These are phyloP conservation scores for Starmera dryadoides DNA, from an alignment of 805 yeast genomes.

Conservation along the genomic window DNA sequence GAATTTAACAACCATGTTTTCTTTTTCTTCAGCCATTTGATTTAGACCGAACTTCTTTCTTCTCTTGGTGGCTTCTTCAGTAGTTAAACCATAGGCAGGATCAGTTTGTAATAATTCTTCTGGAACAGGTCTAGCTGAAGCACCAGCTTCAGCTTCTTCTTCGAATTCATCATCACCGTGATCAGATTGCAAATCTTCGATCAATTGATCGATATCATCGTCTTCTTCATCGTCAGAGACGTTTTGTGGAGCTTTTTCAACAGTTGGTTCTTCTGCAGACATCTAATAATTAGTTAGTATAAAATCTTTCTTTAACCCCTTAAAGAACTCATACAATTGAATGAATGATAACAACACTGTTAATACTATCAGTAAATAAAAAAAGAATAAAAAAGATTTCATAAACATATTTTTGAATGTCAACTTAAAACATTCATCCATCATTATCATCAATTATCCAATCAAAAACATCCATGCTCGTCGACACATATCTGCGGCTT, in stretches of 20 bases:
- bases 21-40: slow-evolving; percentile 87
- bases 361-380: too few relatives aligned
- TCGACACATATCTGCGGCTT: not conserved
- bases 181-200: slow-evolving; percentile 68
- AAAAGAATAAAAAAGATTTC: not conserved
- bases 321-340: not conserved
- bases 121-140: slow-evolving; percentile 71
- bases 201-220: slow-evolving; percentile 66
- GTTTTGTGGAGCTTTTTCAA: slow-evolving; percentile 46
- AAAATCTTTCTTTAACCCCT: not conserved
- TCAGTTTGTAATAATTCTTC: slow-evolving; percentile 81
- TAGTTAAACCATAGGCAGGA: slow-evolving; percentile 67
- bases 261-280: slow-evolving; percentile 39
- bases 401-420: not conserved
- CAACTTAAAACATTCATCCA: not conserved
- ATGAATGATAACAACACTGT: too few relatives aligned
- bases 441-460: not conserved
- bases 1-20: slow-evolving; percentile 73
- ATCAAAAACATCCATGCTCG: not conserved
- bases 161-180: slow-evolving; percentile 49
- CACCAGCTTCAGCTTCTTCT: slow-evolving; percentile 38
- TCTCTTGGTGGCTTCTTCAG: slow-evolving; percentile 74
- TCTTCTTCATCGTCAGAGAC: slow-evolving; percentile 52
- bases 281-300: slow-evolving; percentile 9
- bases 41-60: slow-evolving; percentile 87